Evolutionary conservation across 768 basidiomycete species (phyloP).

Genomic region (Pleurotus pulmonarius): DNA sequence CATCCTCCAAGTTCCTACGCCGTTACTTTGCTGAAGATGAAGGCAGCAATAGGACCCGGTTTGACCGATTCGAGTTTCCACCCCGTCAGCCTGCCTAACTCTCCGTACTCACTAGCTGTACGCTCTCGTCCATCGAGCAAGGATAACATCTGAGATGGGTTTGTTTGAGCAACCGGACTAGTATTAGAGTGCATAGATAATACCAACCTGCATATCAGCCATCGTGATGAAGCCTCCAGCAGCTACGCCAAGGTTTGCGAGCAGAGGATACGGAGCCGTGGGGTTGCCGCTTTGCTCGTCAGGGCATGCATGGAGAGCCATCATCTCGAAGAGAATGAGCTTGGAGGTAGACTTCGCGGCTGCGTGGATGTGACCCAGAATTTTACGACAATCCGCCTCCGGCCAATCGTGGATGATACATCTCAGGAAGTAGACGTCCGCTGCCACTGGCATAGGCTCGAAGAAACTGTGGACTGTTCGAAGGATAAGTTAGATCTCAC

Average conservation of each 20-base stretch:
- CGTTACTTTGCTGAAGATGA: not conserved
- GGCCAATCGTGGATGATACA: conserved; percentile 67
- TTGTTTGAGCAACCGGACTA: too few relatives aligned
- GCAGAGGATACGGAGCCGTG: conserved; percentile 11
- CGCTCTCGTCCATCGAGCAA: not conserved
- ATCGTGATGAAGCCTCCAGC: not conserved
- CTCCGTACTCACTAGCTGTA: not conserved
- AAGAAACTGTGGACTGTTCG: conserved; percentile 32
- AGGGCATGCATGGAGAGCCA: conserved; percentile 30
- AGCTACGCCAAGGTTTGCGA: conserved; percentile 19
- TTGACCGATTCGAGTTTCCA: conserved; percentile 2
- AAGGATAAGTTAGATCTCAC: too few relatives aligned
- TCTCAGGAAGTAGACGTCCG: conserved; percentile 52
- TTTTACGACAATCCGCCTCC: conserved; percentile 33
- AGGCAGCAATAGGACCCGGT: not conserved
- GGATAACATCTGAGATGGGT: too few relatives aligned
- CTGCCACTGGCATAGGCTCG: conserved; percentile 37
- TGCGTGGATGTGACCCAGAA: conserved; percentile 31
- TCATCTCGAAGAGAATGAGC: conserved; percentile 37
- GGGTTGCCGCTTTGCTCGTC: not conserved
- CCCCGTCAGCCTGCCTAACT: not conserved
- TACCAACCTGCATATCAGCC: not conserved
- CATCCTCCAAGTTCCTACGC: too few relatives aligned
- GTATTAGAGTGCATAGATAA: too few relatives aligned
- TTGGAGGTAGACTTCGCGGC: conserved; percentile 32